Base-by-base conservation (phyloP, 2,329 filamentous ascomycete genomes). In the Beauveria pseudobassiana region DNA sequence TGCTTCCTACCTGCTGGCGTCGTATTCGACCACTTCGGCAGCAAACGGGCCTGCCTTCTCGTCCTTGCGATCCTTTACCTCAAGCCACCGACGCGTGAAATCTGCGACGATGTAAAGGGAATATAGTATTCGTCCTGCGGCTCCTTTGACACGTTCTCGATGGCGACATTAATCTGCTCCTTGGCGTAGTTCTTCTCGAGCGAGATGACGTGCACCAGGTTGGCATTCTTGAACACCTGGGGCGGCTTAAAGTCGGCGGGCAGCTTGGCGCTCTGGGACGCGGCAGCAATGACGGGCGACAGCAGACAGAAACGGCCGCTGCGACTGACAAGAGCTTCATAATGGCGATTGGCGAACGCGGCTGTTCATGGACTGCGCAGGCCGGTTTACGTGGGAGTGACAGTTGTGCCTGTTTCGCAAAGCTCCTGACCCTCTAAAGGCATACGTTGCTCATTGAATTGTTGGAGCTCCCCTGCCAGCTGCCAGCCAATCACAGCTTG, bases 41-140 rank as follows among this genome's bases (percentile, higher is more conserved):
- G 77, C 75, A 74, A 97, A 96, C 40, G 83, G 80, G 14, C 82
- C 84, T 67, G 85, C 81, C 59, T 81, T 82, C 42, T 83, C 75
- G 66, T 92, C 84, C 76, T 96, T 96, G 81, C 93, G 95, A 75
- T 98, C 91, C 79, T 89, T 91, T 59, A 93, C 95, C 77, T 98
- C 93, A 99, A 78, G 45, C 89, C 91, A 66, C 93, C 95, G 65
- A 98, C 79, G 66, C 84, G 87, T 65, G 85, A 83, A 69, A 96
- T 84, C 75, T 91, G 81, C 65, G 87, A 83, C 63, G 87, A 80
- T 62, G 90, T 88, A 72, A 99, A 96, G 3, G 93, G 90, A 59
- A 99, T 71, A 75, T 88, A 98, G 82, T 99, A 99, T 75, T 96
- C 89, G 73, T 86, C 85, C 73, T 98, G 93, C 20, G 92, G 83